Base-by-base conservation (phyloP, 805 yeast species). In the Yamadazyma phyllophila region DNA sequence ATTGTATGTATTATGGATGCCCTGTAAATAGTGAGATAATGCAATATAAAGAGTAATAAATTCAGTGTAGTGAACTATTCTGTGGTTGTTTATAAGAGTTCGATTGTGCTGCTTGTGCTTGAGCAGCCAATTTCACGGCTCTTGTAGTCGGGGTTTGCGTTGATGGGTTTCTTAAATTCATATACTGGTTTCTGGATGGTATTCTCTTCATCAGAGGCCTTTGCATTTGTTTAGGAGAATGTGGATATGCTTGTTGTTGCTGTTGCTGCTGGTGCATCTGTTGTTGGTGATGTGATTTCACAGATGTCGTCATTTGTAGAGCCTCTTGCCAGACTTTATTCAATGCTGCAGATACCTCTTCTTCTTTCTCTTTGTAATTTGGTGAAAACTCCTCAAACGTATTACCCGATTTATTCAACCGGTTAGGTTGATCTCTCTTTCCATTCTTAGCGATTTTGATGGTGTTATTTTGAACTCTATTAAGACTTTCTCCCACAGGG, bases 401-500 rank as follows among this genome's bases (percentile, higher is more conserved):
- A 50, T 63, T 66, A 17, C 63, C 65, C 42, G 56, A 58, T 24
- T 40, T 46, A n/a, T 41, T 39, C 26, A 42, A 35, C 8, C 16
- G 20, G 7, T 29, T 13, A 11, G 26, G 39, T 46, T 30, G 48
- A 45, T 34, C 46, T 31, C 30, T 39, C 34, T 40, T 47, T n/a
- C 27, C 37, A 14, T 43, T 53, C 46, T 69, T 70, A 20, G 42
- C 46, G 7, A 64, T 55, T 33, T 60, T 58, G 24, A 65, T 49
- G 12, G 57, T 61, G 31, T 56, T 52, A 39, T 53, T 36, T 20
- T 54, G 41, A 4, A 78, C 56, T 49, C 94, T 67, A 36, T 74
- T 71, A 26, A 88, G 61, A 2, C 88, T 77, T 39, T 81, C 85
- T 4, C 78, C 76, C 2, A 86, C 66, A 1, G 96, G 96, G 52